phyloP scores from a whole-genome alignment of 495 filamentous ascomycete genomes.

The Parmelia sp. region DNA sequence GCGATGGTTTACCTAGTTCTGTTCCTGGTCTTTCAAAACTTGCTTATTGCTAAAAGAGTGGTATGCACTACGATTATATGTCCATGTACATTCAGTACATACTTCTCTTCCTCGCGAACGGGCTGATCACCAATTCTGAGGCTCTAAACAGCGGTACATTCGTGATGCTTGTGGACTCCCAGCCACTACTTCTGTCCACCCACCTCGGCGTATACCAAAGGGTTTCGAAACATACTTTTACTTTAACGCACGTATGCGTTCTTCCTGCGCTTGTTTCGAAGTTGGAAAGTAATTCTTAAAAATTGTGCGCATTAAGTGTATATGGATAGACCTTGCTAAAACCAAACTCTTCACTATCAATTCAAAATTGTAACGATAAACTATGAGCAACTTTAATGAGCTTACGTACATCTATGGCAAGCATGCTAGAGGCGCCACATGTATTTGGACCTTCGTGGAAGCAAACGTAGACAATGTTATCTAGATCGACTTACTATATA shows the following conservation, averaged over 20 bases:
- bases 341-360: not conserved
- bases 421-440: constrained; percentile 1
- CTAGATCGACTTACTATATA: too few relatives aligned
- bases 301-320: not conserved
- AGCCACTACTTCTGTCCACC: not conserved
- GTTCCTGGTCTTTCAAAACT: too few relatives aligned
- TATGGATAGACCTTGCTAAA: constrained; percentile 2
- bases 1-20: too few relatives aligned
- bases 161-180: not conserved
- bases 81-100: too few relatives aligned
- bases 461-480: too few relatives aligned
- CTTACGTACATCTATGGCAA: constrained; percentile 3
- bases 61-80: too few relatives aligned
- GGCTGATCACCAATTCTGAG: not conserved
- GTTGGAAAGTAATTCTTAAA: not conserved
- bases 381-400: not conserved
- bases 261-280: constrained; percentile 4
- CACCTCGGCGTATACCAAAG: not conserved
- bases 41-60: too few relatives aligned
- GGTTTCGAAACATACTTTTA: constrained; percentile 3
- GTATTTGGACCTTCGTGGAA: too few relatives aligned
- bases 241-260: not conserved
- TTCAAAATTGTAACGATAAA: not conserved
- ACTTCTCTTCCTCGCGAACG: too few relatives aligned
- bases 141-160: not conserved